Base-by-base conservation (phyloP, 306 rosid genomes). In the Fragaria vesca region DNA sequence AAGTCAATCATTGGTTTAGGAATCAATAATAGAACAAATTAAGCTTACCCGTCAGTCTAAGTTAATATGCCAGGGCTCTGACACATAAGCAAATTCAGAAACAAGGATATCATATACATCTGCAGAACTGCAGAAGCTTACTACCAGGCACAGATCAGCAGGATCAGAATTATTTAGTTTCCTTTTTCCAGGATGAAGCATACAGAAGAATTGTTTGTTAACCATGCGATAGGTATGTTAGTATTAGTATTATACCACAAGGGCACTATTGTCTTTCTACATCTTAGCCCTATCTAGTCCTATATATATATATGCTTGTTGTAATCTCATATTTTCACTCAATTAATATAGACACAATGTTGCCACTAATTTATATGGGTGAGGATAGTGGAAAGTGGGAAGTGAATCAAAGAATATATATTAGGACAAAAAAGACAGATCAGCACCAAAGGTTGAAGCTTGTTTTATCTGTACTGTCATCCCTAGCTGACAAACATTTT, bases 401-500 rank as follows among this genome's bases (percentile, higher is more conserved):
- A 11, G 78, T 46, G 61, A 47, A 75, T 61, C 71, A 45, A 30
- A n/a, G 78, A 62, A 62, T 55, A 28, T 12, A 61, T 36, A 28
- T 12, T 16, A 18, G n/a, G 71, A 62, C 4, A 45, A 45, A 46
- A 75, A 9, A n/a, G 13, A 52, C 70, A 28, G 58, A 32, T 32
- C 36, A 30, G 30, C 46, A 75, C 62, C 79, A 18, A 45, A 13
- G 30, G 58, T 32, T 45, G 30, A 72, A 45, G 4, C 45, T 61
- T 74, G 70, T 61, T 61, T 26, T 40, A 28, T 60, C 2, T 61
- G 71, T 38, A 58, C 69, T 74, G 18, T 60, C 61, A 62, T 46
- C 47, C 71, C 26, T 38, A 17, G 30, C 57, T 30, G 61, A 75
- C 71, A 46, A 5, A 28, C 8, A 10, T 10, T 46, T 18, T 30